Evolutionary conservation across 1,284 basidiomycete species (phyloP).

Genomic region (Boletus sp.): DNA sequence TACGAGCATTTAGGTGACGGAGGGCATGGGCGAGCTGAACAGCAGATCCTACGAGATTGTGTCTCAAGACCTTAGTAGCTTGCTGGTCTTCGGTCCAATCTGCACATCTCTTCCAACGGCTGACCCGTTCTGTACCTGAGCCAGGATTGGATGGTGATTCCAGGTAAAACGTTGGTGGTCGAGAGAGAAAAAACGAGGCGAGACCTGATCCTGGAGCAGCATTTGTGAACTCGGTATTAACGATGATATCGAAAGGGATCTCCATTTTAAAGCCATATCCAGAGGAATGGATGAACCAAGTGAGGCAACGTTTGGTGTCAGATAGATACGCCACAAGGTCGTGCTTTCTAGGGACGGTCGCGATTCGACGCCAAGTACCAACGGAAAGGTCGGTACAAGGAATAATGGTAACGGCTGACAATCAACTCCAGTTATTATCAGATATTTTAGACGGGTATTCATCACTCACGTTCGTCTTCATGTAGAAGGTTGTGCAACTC

Average conservation of each 20-base stretch:
- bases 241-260: constrained; percentile 62
- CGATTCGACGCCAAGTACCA: constrained; percentile 72
- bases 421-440: constrained; percentile 8
- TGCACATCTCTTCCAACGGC: constrained; percentile 60
- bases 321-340: constrained; percentile 74
- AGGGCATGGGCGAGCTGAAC: constrained; percentile 58
- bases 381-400: constrained; percentile 70
- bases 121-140: constrained; percentile 32
- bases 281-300: constrained; percentile 72
- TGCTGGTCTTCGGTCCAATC: constrained; percentile 79
- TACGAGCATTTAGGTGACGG: constrained; percentile 43
- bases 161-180: constrained; percentile 64
- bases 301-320: constrained; percentile 58
- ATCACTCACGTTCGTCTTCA: constrained; percentile 61
- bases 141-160: constrained; percentile 39
- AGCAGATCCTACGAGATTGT: constrained; percentile 63
- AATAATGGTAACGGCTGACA: constrained; percentile 67
- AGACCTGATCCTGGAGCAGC: constrained; percentile 52
- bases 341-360: constrained; percentile 48
- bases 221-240: constrained; percentile 54
- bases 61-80: constrained; percentile 60
- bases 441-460: not conserved
- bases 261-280: constrained; percentile 81
- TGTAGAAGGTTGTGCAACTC: constrained; percentile 64
- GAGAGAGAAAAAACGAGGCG: constrained; percentile 59